Conservation (phyloP, 352 stramenopile genomes). For the Phytophthora cryptogea region DNA sequence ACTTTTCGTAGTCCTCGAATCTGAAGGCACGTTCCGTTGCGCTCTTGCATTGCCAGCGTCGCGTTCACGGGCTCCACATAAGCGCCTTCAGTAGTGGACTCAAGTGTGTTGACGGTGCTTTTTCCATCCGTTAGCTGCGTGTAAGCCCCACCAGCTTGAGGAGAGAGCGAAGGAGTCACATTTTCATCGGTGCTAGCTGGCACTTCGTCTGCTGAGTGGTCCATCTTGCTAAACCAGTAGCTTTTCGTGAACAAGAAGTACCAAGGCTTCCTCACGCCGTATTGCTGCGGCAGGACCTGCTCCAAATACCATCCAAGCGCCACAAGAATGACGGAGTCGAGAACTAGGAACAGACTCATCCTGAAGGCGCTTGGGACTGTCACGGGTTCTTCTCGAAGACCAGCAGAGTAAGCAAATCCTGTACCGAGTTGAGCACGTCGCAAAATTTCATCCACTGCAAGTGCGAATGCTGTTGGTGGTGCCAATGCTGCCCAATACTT, state of each 20-base stretch:
- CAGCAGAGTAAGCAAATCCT: constrained; percentile 63
- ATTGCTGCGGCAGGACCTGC: constrained; percentile 91
- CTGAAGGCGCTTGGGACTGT: constrained; percentile 47
- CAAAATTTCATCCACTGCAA: constrained; percentile 66
- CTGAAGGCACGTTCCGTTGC: constrained; percentile 45
- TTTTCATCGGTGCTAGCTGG: constrained; percentile 4
- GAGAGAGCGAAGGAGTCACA: constrained; percentile 11
- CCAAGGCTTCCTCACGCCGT: constrained; percentile 86
- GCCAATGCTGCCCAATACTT: constrained; percentile 64
- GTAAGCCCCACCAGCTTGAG: constrained; percentile 31
- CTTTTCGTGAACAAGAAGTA: constrained; percentile 84
- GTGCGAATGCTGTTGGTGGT: constrained; percentile 66
- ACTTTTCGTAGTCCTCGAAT: constrained; percentile 56
- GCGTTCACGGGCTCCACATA: constrained; percentile 51
- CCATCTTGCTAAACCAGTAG: constrained; percentile 41
- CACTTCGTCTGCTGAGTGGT: neutral
- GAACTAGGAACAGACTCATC: constrained; percentile 67
- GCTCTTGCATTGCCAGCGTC: constrained; percentile 45
- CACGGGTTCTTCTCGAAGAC: constrained; percentile 37
- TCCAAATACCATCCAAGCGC: constrained; percentile 92
- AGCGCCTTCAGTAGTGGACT: neutral
- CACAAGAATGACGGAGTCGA: constrained; percentile 87
- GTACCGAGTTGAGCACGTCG: constrained; percentile 64
- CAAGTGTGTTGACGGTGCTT: neutral
- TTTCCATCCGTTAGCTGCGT: constrained; percentile 14